Evolutionary conservation across 257 asterid species (phyloP).

Genomic region (Solanum chiquidenum): DNA sequence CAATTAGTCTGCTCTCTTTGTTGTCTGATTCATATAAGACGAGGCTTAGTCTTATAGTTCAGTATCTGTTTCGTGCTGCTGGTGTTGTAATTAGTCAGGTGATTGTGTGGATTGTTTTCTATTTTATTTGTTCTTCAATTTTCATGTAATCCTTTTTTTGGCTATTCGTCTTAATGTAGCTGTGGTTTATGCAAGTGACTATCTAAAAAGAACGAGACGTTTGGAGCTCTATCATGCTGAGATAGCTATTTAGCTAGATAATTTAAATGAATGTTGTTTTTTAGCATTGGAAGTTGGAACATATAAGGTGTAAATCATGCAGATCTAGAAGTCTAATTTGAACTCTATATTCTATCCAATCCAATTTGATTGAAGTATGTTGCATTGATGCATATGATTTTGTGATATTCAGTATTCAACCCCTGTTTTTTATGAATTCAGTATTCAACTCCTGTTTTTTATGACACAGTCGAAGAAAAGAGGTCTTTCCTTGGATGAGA

Average conservation of each 20-base stretch:
- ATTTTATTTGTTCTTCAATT: neutral
- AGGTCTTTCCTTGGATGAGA: slow-evolving; percentile 91
- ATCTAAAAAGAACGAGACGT: neutral
- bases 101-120: neutral
- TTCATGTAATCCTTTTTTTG: neutral
- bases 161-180: neutral
- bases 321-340: neutral
- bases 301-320: neutral
- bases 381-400: neutral
- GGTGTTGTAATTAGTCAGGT: neutral
- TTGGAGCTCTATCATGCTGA: neutral
- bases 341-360: neutral
- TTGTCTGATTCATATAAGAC: neutral
- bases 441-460: slow-evolving; percentile 4
- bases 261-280: neutral
- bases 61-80: neutral
- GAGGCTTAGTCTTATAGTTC: neutral
- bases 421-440: neutral
- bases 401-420: slow-evolving; percentile 2
- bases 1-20: neutral
- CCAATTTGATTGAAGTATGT: neutral
- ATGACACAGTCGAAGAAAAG: slow-evolving; percentile 75
- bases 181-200: neutral
- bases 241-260: neutral
- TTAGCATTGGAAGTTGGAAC: neutral